These are phyloP conservation scores for Metschnikowia baotianmanensis DNA, from an alignment of 805 yeast genomes.

Conservation along the genomic window DNA sequence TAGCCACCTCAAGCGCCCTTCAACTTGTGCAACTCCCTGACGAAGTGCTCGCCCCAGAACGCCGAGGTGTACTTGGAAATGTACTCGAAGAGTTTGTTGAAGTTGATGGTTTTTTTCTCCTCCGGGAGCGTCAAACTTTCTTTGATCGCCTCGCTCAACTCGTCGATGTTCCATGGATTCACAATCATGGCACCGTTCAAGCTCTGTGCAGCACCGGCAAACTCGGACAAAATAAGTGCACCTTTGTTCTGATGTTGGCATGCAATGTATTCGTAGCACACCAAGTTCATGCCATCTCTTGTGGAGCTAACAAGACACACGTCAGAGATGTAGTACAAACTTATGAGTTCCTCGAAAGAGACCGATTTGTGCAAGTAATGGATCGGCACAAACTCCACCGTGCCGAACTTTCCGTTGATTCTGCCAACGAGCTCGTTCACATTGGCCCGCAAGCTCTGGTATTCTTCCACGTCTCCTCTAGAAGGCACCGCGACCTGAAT, in stretches of 20 bases:
- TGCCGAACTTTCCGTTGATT: conserved; percentile 93
- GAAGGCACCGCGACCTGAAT: conserved; percentile 98
- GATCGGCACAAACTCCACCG: conserved; percentile 95
- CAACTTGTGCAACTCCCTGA: conserved; percentile 67
- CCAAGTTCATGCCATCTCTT: conserved; percentile 98
- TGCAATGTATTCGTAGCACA: conserved; percentile 93
- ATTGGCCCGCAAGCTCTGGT: conserved; percentile 86
- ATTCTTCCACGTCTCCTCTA: conserved; percentile 97
- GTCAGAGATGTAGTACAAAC: conserved; percentile 82
- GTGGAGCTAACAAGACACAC: conserved; percentile 92
- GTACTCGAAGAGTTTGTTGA: conserved; percentile 79
- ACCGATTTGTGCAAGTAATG: conserved; percentile 93
- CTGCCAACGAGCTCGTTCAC: conserved; percentile 96
- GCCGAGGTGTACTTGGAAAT: conserved; percentile 92
- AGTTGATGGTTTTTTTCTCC: conserved; percentile 77
- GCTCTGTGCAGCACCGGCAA: conserved; percentile 99
- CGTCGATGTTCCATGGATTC: conserved; percentile 99
- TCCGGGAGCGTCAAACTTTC: conserved; percentile 84
- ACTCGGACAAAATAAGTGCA: conserved; percentile 83
- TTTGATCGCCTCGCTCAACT: conserved; percentile 77
- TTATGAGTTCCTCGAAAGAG: conserved; percentile 86
- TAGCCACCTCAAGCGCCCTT: conserved; percentile 2
- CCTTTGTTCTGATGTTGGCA: conserved; percentile 89
- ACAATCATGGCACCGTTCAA: conserved; percentile 91
- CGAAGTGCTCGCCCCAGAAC: conserved; percentile 97